A percentile compares a stretch with the other conserved stretches of the same genome.
These are phyloP conservation scores for Teunomyces barrocoloradensis DNA, from an alignment of 805 yeast genomes.

Conservation along the genomic window DNA sequence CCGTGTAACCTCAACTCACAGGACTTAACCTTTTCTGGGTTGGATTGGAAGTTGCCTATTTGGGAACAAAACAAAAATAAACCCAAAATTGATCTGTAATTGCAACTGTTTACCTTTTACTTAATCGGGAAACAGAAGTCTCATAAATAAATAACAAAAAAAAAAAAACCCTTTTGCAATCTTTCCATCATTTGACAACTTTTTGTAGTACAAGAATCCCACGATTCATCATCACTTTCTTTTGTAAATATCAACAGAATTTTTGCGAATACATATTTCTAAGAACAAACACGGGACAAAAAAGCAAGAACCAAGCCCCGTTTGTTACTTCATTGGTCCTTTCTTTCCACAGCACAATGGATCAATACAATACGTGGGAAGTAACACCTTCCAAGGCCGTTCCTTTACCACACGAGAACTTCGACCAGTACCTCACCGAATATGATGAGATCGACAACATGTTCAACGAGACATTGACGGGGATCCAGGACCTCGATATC, in stretches of 20 bases:
- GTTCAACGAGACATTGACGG: conserved; percentile 54
- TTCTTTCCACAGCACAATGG: conserved; percentile 13
- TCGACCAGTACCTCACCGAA: conserved; percentile 43
- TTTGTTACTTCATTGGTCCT: too few relatives aligned
- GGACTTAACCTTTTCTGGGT: too few relatives aligned
- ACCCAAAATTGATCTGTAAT: conserved; percentile 6
- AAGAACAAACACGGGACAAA: too few relatives aligned
- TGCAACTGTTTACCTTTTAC: conserved; percentile 23
- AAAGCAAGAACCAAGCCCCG: neutral
- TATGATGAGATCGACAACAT: conserved; percentile 54
- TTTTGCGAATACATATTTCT: too few relatives aligned
- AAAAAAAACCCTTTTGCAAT: neutral
- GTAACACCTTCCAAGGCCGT: conserved; percentile 27
- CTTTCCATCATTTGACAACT: conserved; percentile 3
- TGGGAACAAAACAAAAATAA: neutral
- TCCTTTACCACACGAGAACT: conserved; percentile 54
- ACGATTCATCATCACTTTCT: conserved; percentile 1
- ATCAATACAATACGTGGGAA: conserved; percentile 27
- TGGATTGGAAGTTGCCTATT: neutral
- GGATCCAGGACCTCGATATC: conserved; percentile 62
- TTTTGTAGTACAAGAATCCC: conserved; percentile 3
- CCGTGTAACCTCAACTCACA: neutral
- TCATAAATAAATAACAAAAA: neutral
- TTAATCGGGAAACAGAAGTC: conserved; percentile 16
- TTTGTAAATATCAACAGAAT: neutral